Conservation (phyloP, 306 rosid genomes). For the Prunus mume region DNA sequence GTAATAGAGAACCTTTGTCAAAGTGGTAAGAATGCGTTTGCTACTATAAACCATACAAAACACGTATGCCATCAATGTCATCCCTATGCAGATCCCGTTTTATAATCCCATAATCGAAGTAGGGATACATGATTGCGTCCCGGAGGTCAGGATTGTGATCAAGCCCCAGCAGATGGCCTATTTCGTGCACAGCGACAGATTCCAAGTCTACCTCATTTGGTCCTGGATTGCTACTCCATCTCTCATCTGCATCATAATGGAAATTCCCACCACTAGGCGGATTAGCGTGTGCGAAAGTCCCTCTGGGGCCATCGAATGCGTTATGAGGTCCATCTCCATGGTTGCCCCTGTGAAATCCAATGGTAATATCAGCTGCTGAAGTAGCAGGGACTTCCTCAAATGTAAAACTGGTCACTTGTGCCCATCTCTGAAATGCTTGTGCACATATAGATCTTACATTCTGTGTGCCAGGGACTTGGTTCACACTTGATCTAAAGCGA, state of each 20-base stretch:
- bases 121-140: constrained; percentile 17
- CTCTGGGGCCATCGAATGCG: constrained; percentile 10
- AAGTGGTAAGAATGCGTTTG: not conserved
- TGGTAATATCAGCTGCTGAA: constrained; percentile 15
- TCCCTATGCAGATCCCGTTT: constrained; percentile 9
- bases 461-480: not conserved
- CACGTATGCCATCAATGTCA: constrained; percentile 18
- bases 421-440: constrained; percentile 18
- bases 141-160: constrained; percentile 4
- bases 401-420: constrained; percentile 7
- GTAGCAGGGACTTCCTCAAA: not conserved
- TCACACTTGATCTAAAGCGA: not conserved
- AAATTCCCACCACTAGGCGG: constrained; percentile 21
- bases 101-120: not conserved
- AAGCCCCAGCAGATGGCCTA: constrained; percentile 22
- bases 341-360: constrained; percentile 22
- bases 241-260: constrained; percentile 24
- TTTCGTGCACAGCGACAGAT: constrained; percentile 8
- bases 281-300: constrained; percentile 19
- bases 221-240: constrained; percentile 17
- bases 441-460: constrained; percentile 1
- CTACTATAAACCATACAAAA: constrained; percentile 17
- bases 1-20: not conserved
- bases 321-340: constrained; percentile 6
- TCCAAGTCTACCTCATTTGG: constrained; percentile 7